Evolutionary conservation across 2,329 filamentous ascomycete species (phyloP), one percentile per base, ranked within the genome.

Genomic region (Clarireedia hainanense): DNA sequence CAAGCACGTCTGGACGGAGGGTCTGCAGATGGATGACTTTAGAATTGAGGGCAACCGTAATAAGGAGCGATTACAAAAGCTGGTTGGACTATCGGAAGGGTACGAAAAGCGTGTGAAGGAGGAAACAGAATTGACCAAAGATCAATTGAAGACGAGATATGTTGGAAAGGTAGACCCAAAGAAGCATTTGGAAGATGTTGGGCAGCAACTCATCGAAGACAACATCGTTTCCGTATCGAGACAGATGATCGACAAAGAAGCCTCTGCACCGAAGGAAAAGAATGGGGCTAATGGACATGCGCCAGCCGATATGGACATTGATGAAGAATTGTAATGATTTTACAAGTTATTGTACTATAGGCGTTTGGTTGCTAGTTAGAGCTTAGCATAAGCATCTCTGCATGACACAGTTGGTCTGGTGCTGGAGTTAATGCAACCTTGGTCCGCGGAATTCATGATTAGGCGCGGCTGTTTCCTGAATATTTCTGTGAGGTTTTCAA

Each of bases 221-320:
- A 99, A 99, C 74, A 99, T 99, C 62, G 94, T 99, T 12, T 89
- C 91, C 3, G 91, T 99, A n/a, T 95, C 91, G 62, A 81, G 92
- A 71, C 94, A 97, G 73, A 96, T 99, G 92, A 97, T 99, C 68
- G 94, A 97, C 76, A 97, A 97, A 76, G 94, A 99, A 73, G 94
- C 94, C 3, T 94, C 91, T 5, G 89, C 95, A 73, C 89, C 92
- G 20, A 85, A 82, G 71, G 85, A 86, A 73, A 79, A 87, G 58
- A 69, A 66, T 12, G 72, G 71, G 14, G 68, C 75, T 39, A 80
- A 79, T 56, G 80, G 75, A 20, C 62, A 68, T 56, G 58, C 61
- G 46, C 64, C 65, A 57, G 65, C 58, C 55, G 62, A 64, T 60
- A 67, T 69, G 66, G 67, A 69, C 57, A 49, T 68, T 30, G 67